Evolutionary conservation across 225 moss, liverwort and hornwort species (phyloP), one percentile per base, ranked within the genome.

Genomic region (Bryum argenteum): DNA sequence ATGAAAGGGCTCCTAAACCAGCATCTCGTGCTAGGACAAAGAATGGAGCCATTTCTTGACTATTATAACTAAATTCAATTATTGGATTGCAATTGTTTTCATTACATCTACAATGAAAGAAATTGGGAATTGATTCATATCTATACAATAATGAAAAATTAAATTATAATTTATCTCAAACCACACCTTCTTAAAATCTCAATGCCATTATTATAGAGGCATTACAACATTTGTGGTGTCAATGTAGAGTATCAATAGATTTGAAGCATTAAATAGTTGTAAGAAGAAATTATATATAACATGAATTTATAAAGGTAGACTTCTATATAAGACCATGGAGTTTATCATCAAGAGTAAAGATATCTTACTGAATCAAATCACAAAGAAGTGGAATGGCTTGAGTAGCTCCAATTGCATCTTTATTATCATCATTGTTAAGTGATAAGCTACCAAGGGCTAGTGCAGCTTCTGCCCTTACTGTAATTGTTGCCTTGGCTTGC

Each of bases 321-420:
- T 0, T 15, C 39, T 2, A 50, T 5, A 21, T 16, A 54, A 22
- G 1, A 40, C 28, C 54, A 23, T 6, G 60, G 22, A 5, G 51
- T 66, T 24, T 11, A 57, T 17, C 40, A 41, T 54, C 10, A 28
- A 71, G 6, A 0, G 48, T 41, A 61, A 41, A 39, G 19, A 66
- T 42, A 42, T 41, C 90, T 89, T 88, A 93, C 90, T 75, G 80
- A 77, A 93, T 90, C 40, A 93, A 82, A 39, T 87, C 80, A 82
- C 90, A 93, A 65, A 93, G 88, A 5, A 90, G 20, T 65, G 92
- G 90, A 77, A 93, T 89, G 17, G 90, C 92, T 74, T 88, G 88
- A 4, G 75, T 74, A 22, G 22, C 76, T 9, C 88, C 90, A 74
- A 93, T 90, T 48, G 72, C 74, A 79, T 75, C 90, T 54, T 89